Base-by-base conservation (phyloP, 106 monocot genomes). In the Posidonia australis region DNA sequence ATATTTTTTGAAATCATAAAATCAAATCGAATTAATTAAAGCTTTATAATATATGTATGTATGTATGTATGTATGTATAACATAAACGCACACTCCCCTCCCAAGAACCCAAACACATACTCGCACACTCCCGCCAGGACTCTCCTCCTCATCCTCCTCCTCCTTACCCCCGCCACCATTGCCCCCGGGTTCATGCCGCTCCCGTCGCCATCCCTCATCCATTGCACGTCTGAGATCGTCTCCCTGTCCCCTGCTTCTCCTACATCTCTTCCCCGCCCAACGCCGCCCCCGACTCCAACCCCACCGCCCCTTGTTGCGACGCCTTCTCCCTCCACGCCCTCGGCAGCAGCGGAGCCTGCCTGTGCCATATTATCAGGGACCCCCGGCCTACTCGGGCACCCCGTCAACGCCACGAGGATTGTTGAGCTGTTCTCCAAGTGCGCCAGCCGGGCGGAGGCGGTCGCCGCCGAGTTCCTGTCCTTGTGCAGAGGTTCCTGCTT, bases 261-360 rank as follows among this genome's bases (percentile, higher is more conserved):
- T 63, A 44, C 42, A 63, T 63, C 44, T 63, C 62, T 19, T 36
- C 28, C 28, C 62, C 44, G 58, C 70, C 70, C 46, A 70, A 59
- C 70, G 47, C 45, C 70, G 68, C 21, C 23, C 44, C 46, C 19
- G 59, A 58, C 5, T 26, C 14, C 17, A 7, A 44, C n/a, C 70
- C 70, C 4, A 58, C 69, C 12, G 5, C n/a, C 10, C n/a, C 56
- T 14, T 69, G 69, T 44, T 69, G 69, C 54, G 31, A 42, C 17
- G 45, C 59, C 29, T 45, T 70, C 59, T 18, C 70, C 44, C 10
- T 25, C 46, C 46, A 46, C 45, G 20, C 64, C 6, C n/a, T 24
- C 21, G 18, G 24, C 1, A 18, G 32, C 20, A 54, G 54, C 26
- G 43, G 54, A 11, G 58, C 59, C 27, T 70, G 70, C 44, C 60